Conservation (phyloP, 2,329 filamentous ascomycete species). For the Claviceps maximensis region DNA sequence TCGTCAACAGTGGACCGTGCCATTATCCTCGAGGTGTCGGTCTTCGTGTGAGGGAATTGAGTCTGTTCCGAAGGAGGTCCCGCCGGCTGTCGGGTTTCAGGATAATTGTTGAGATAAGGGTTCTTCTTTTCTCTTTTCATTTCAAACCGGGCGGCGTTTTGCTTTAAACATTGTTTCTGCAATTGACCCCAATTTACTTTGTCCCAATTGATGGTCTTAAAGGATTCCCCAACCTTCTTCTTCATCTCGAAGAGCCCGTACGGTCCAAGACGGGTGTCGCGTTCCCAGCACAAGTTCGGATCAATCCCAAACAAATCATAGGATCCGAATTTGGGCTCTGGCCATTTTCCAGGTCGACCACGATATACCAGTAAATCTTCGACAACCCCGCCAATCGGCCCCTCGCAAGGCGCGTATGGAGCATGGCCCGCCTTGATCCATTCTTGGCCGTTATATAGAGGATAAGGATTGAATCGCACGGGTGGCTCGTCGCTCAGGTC, state of each 20-base stretch:
- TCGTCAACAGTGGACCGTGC: slow-evolving; percentile 2
- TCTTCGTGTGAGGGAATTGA: background rate
- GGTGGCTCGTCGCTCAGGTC: slow-evolving; percentile 34
- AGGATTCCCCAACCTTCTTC: slow-evolving; percentile 28
- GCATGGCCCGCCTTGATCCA: slow-evolving; percentile 47
- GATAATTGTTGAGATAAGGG: slow-evolving; percentile 28
- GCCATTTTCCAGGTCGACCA: slow-evolving; percentile 44
- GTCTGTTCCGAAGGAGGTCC: slow-evolving; percentile 8
- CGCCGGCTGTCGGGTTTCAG: slow-evolving; percentile 16
- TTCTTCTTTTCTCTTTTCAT: slow-evolving; percentile 27
- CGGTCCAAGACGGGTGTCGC: slow-evolving; percentile 54
- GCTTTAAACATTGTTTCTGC: slow-evolving; percentile 50
- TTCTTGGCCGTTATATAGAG: slow-evolving; percentile 48
- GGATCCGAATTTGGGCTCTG: slow-evolving; percentile 48
- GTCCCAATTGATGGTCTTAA: slow-evolving; percentile 41
- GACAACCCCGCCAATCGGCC: slow-evolving; percentile 44
- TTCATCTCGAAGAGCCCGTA: slow-evolving; percentile 43
- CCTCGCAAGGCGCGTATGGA: slow-evolving; percentile 49
- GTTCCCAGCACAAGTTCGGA: slow-evolving; percentile 51
- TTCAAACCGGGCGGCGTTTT: slow-evolving; percentile 53
- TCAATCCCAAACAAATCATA: slow-evolving; percentile 48
- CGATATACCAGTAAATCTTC: slow-evolving; percentile 54
- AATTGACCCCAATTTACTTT: slow-evolving; percentile 57
- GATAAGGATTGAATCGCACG: slow-evolving; percentile 56
- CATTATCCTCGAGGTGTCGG: slow-evolving; percentile 6